These are phyloP conservation scores for Kuraishia ogatae DNA, from an alignment of 805 yeast species.

Conservation along the genomic window DNA sequence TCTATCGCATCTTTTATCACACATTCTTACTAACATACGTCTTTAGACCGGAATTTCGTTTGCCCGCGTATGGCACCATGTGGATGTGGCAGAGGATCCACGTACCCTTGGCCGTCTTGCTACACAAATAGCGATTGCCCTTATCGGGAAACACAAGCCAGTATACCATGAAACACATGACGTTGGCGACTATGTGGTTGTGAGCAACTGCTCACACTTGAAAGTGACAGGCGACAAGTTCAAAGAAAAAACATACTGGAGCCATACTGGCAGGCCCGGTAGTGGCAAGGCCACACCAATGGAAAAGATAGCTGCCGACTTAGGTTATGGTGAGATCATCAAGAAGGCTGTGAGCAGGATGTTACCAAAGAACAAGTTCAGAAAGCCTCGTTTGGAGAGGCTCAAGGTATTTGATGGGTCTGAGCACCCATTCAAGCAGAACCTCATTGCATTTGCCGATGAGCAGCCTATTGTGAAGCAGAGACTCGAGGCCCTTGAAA, in stretches of 20 bases:
- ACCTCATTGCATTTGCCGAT: slow-evolving; percentile 79
- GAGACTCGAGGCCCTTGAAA: slow-evolving; percentile 29
- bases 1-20: no score
- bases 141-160: slow-evolving; percentile 98
- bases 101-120: slow-evolving; percentile 93
- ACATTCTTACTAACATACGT: no score
- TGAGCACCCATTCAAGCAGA: slow-evolving; percentile 77
- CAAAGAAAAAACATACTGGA: slow-evolving; percentile 74
- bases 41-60: slow-evolving; percentile 57
- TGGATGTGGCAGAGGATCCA: slow-evolving; percentile 76
- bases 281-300: slow-evolving; percentile 75
- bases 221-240: slow-evolving; percentile 83
- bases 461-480: slow-evolving; percentile 47
- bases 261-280: slow-evolving; percentile 88
- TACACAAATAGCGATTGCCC: slow-evolving; percentile 72
- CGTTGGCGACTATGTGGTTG: slow-evolving; percentile 95
- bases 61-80: slow-evolving; percentile 91
- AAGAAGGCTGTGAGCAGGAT: slow-evolving; percentile 88
- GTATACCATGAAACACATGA: slow-evolving; percentile 71
- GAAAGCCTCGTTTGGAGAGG: slow-evolving; percentile 74
- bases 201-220: slow-evolving; percentile 79
- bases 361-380: slow-evolving; percentile 87
- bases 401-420: slow-evolving; percentile 83
- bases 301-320: slow-evolving; percentile 64
- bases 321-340: slow-evolving; percentile 84